Conservation (phyloP, 495 filamentous ascomycete genomes). For the Penicillium cataractarum region DNA sequence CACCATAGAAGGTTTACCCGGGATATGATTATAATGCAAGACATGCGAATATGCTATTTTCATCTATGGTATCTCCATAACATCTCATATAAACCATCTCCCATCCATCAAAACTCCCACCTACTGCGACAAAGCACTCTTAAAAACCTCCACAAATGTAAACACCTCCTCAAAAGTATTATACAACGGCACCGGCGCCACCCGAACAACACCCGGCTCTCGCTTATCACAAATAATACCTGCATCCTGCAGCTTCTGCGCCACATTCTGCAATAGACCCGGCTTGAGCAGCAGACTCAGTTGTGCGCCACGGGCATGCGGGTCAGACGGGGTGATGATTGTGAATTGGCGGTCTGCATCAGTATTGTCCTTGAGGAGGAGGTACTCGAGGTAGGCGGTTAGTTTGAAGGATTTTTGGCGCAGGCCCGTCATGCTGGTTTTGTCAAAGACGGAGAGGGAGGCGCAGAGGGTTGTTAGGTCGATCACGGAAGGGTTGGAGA, state of each 20-base stretch:
- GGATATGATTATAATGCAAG: too few species aligned
- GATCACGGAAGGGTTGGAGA: slow-evolving; percentile 63
- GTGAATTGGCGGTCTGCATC: slow-evolving; percentile 39
- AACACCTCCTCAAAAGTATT: slow-evolving; percentile 82
- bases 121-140: slow-evolving; percentile 29
- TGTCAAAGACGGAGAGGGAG: slow-evolving; percentile 74
- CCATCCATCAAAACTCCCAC: background rate
- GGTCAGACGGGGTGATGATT: slow-evolving; percentile 82
- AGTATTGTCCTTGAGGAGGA: slow-evolving; percentile 56
- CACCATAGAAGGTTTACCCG: too few species aligned
- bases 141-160: slow-evolving; percentile 65
- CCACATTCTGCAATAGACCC: slow-evolving; percentile 70
- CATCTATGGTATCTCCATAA: background rate
- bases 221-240: slow-evolving; percentile 88
- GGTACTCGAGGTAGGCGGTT: slow-evolving; percentile 78
- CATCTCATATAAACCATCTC: too few species aligned
- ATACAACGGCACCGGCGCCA: slow-evolving; percentile 90
- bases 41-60: background rate
- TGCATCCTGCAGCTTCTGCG: slow-evolving; percentile 65
- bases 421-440: slow-evolving; percentile 69
- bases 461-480: slow-evolving; percentile 69
- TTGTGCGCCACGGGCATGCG: slow-evolving; percentile 80
- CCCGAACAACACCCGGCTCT: slow-evolving; percentile 88
- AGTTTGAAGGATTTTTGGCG: slow-evolving; percentile 74
- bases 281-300: slow-evolving; percentile 72